Conservation (phyloP, 2,329 filamentous ascomycete species). For the Penicillium freii region DNA sequence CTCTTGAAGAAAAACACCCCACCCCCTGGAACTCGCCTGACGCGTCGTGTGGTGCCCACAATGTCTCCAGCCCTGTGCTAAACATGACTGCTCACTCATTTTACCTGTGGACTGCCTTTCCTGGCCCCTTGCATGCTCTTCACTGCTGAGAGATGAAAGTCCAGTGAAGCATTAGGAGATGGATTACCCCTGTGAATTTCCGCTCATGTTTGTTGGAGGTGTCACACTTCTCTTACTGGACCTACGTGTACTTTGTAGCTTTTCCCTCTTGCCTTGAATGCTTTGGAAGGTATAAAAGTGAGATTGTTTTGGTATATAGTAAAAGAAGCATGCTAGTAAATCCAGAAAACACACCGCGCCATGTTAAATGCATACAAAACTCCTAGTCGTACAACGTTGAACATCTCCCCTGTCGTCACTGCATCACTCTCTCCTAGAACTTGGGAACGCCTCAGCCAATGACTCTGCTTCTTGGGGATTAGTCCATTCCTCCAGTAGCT, state of each 20-base stretch:
- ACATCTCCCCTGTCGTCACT: conserved; percentile 13
- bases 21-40: no score
- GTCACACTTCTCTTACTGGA: neutral
- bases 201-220: neutral
- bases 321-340: neutral
- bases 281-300: neutral
- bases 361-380: conserved; percentile 10
- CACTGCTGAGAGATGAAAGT: neutral
- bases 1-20: no score
- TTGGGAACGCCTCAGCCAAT: conserved; percentile 49
- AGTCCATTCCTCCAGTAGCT: conserved; percentile 74
- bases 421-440: conserved; percentile 31
- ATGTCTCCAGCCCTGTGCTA: neutral
- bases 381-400: conserved; percentile 13
- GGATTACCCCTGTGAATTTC: neutral
- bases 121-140: neutral
- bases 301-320: neutral
- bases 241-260: neutral
- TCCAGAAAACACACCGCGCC: conserved; percentile 12
- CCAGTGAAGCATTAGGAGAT: neutral
- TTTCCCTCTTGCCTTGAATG: neutral
- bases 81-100: no score
- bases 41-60: neutral
- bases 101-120: neutral
- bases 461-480: conserved; percentile 75